Base-by-base conservation (phyloP, 129 eudicot genomes). In the Flaveria bidentis region DNA sequence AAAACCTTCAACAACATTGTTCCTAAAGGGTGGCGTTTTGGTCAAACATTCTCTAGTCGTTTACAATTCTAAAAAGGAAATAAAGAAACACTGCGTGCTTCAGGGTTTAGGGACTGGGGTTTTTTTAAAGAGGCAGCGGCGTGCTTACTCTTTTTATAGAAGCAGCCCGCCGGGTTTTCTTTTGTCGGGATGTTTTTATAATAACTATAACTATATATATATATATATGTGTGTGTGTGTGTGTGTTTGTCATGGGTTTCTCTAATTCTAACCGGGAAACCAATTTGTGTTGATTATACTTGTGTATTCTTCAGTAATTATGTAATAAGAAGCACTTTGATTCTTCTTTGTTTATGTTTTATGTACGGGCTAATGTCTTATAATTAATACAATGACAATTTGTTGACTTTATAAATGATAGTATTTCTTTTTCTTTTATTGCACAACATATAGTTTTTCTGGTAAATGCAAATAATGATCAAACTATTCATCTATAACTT, bases 141-240 rank as follows among this genome's bases (percentile, higher is more conserved):
- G 80, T 84, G 91, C 96, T 87, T 86, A 75, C 81, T 81, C 74
- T 86, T 88, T 85, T 88, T 71, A 80, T 75, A 67, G 82, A 78
- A 88, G 95, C 92, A 88, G 92, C 92, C 95, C 95, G 86, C 91
- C 89, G 78, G 65, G 73, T 80, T 62, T 77, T 80, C 74, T 65
- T 66, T 45, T 52, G 14, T 17, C 60, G 53, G 71, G 80, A 56
- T 2, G 50, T 50, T 57, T 42, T 82, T 66, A 66, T 74, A 78
- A 69, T 64, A 81, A 69, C 2, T 72, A 78, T 23, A 62, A 46
- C 72, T 72, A 20, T 30, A 3, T 30, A 73, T 51, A 51, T n/a
- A n/a, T n/a, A n/a, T n/a, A n/a, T n/a, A n/a, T n/a, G n/a, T n/a
- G n/a, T n/a, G n/a, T n/a, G n/a, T n/a, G n/a, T n/a, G n/a, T n/a